Evolutionary conservation across 192 early-diverging fungal species (phyloP).

Genomic region (Mortierella claussenii): DNA sequence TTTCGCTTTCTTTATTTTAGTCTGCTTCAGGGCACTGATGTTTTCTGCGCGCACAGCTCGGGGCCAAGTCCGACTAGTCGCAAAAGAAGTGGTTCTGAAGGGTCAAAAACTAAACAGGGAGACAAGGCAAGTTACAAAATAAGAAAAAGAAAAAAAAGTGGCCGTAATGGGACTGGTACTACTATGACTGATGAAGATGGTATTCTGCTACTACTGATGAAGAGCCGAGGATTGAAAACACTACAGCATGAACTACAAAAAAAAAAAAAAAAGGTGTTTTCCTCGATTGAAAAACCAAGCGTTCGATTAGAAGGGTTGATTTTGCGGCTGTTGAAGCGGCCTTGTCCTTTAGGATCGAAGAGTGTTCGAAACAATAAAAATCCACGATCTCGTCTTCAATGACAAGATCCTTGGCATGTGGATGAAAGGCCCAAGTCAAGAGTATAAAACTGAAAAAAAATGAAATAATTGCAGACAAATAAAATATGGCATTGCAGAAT

Average conservation of each 20-base stretch:
- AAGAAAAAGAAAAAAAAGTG: constrained; percentile 25
- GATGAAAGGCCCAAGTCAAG: constrained; percentile 48
- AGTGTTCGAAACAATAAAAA: neutral
- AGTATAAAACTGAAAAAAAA: constrained; percentile 37
- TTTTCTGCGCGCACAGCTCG: constrained; percentile 45
- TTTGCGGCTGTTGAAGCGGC: constrained; percentile 57
- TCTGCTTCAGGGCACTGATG: neutral
- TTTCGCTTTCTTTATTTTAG: constrained; percentile 25
- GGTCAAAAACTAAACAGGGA: constrained; percentile 49
- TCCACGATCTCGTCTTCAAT: constrained; percentile 2
- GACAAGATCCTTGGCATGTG: constrained; percentile 40
- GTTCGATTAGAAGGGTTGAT: constrained; percentile 31
- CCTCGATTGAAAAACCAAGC: constrained; percentile 53
- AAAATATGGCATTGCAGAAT: constrained; percentile 1
- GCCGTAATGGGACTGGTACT: too few species aligned
- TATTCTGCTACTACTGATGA: neutral
- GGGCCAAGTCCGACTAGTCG: constrained; percentile 48
- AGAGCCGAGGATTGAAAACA: neutral
- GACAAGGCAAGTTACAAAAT: constrained; percentile 48
- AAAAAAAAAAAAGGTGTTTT: constrained; percentile 15
- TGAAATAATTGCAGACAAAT: neutral
- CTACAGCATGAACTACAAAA: neutral
- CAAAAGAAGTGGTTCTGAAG: constrained; percentile 30
- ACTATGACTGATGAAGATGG: too few species aligned
- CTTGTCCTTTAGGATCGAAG: constrained; percentile 36